Conservation (phyloP, 352 stramenopile species). For the Albugo candida region DNA sequence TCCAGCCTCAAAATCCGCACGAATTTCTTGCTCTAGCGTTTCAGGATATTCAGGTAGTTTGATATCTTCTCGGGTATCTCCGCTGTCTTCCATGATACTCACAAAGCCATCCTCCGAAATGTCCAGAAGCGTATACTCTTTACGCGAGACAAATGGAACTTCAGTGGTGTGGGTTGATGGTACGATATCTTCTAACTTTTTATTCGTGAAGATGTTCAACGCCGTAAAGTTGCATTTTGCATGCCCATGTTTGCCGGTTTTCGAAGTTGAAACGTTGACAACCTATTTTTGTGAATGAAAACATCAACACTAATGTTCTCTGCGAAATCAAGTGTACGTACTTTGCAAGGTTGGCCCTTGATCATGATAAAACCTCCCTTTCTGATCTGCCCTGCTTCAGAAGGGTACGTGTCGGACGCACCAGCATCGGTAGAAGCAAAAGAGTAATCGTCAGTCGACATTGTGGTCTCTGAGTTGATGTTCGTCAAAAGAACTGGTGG, state of each 20-base stretch:
- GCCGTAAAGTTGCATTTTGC: conserved; percentile 99
- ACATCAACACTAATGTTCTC: background rate
- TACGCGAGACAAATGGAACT: conserved; percentile 92
- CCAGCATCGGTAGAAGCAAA: conserved; percentile 92
- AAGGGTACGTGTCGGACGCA: conserved; percentile 94
- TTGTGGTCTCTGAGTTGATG: conserved; percentile 20
- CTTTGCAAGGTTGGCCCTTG: conserved; percentile 98
- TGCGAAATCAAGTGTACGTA: conserved; percentile 12
- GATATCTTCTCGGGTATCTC: conserved; percentile 95
- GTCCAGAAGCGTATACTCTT: conserved; percentile 96
- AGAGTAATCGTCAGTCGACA: conserved; percentile 62
- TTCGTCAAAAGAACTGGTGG: background rate
- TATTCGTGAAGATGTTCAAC: conserved; percentile 99
- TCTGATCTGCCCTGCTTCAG: conserved; percentile 97
- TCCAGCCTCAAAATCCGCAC: conserved; percentile 88
- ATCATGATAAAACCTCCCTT: conserved; percentile 99
- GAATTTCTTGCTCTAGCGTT: conserved; percentile 92
- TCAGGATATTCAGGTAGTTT: conserved; percentile 93
- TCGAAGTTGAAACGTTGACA: conserved; percentile 96
- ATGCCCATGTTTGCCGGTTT: conserved; percentile 99
- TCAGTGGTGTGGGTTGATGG: conserved; percentile 97
- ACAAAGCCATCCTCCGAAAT: conserved; percentile 97
- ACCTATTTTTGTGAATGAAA: conserved; percentile 13
- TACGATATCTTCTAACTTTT: conserved; percentile 99
- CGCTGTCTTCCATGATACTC: conserved; percentile 94